phyloP scores from a whole-genome alignment of 805 yeast species.

The Debaryomyces castellii region DNA sequence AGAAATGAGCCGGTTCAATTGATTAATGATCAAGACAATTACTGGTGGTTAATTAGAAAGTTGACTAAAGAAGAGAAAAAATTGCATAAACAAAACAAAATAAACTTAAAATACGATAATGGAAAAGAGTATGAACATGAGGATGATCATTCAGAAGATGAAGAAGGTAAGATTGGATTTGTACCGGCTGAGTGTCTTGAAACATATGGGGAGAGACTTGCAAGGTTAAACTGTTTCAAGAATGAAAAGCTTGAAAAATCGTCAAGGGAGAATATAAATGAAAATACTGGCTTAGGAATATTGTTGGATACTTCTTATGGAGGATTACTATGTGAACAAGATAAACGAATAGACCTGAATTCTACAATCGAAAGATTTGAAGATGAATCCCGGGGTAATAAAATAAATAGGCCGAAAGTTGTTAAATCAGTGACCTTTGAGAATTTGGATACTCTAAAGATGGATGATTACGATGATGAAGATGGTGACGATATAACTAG shows the following conservation, averaged over 20 bases:
- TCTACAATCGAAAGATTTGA: neutral
- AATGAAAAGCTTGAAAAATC: constrained; percentile 67
- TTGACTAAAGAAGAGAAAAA: constrained; percentile 35
- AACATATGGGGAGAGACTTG: constrained; percentile 86
- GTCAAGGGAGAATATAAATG: constrained; percentile 8
- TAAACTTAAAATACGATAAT: neutral
- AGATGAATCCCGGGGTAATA: neutral
- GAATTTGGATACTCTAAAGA: constrained; percentile 26
- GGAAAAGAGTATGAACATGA: constrained; percentile 7
- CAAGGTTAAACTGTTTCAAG: constrained; percentile 87
- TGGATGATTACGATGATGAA: constrained; percentile 18
- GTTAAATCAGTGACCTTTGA: constrained; percentile 42
- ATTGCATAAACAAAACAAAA: constrained; percentile 13
- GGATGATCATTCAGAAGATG: constrained; percentile 28
- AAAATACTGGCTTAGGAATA: neutral
- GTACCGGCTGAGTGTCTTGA: constrained; percentile 96
- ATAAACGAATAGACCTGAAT: neutral
- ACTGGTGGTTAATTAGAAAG: constrained; percentile 90
- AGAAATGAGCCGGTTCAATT: constrained; percentile 82
- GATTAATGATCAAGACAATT: constrained; percentile 84
- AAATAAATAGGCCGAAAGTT: neutral
- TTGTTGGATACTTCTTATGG: too few species aligned
- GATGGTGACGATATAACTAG: neutral
- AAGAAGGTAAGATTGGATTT: constrained; percentile 80
- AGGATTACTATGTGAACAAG: neutral